Base-by-base conservation (phyloP, 192 early-diverging fungal genomes). In the Backusella luteola region DNA sequence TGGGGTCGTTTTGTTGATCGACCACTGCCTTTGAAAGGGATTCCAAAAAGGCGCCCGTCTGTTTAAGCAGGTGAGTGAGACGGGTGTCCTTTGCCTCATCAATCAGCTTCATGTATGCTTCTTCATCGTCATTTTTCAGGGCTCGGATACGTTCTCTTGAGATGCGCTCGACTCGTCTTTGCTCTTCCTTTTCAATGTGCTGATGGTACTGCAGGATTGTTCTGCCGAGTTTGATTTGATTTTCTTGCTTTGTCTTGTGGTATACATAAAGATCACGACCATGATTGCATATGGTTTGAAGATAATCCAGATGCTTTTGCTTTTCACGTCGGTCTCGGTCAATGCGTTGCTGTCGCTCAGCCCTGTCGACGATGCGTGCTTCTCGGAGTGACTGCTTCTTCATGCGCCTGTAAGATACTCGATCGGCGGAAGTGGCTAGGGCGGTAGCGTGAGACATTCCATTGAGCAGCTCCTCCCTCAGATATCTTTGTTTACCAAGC, bases 81-180 rank as follows among this genome's bases (percentile, higher is more conserved):
- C 98, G 95, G 34, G 92, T 98, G 81, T 99, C 96, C 84, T 99
- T 99, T 41, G 93, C 93, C 86, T 96, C 86, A 82, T 98, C 96
- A 73, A 99, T 89, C 46, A 99, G 90, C 77, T 95, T 94, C 81
- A 98, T 86, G 82, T 99, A 99, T 2, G 96, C 96, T 68, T 96
- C 97, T 84, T 99, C 98, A 86, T 99, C 96, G 86, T 98, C 96
- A 71, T 91, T 94, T 87, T 95, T 96, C 76, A 99, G 90, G 35
- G 98, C 98, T 77, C 93, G 88, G 38, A 99, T 84, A 95, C 98
- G 96, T 87, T 99, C 98, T 83, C 95, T 92, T 6, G 93, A 91
- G 17, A 96, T 84, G 53, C 93, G 89, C 82, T 96, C 93, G 34
- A 88, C 84, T 66, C 95, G 92, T 85, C 94, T 94, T 84, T 94